These are phyloP conservation scores for Colletotrichum echinochloae DNA, from an alignment of 2,329 filamentous ascomycete species.

Conservation along the genomic window DNA sequence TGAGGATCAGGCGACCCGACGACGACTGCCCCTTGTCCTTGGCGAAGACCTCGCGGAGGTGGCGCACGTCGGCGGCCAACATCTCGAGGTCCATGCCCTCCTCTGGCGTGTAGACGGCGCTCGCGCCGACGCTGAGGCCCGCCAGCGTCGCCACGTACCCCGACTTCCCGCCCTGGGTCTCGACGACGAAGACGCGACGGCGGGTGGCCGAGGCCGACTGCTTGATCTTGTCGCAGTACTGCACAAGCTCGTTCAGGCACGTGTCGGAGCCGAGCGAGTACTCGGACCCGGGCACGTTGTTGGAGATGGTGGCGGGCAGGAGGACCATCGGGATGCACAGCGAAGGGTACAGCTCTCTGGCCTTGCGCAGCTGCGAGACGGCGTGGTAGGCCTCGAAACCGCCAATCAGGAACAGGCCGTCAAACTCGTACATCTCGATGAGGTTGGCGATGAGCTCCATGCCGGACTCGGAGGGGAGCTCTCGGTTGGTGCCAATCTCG, in stretches of 20 bases:
- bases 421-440: conserved; percentile 88
- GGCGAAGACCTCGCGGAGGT: conserved; percentile 86
- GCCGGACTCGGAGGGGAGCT: conserved; percentile 86
- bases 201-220: conserved; percentile 95
- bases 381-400: conserved; percentile 98
- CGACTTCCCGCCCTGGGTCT: conserved; percentile 94
- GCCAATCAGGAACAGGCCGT: conserved; percentile 91
- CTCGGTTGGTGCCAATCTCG: conserved; percentile 97
- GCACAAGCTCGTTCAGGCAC: conserved; percentile 92
- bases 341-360: conserved; percentile 80
- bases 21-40: conserved; percentile 89
- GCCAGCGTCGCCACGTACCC: conserved; percentile 94
- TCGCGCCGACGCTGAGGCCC: conserved; percentile 90
- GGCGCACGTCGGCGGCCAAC: conserved; percentile 89
- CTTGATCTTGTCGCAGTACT: conserved; percentile 97
- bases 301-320: conserved; percentile 96
- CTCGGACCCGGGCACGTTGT: conserved; percentile 98
- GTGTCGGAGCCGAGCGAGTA: conserved; percentile 98
- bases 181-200: conserved; percentile 95
- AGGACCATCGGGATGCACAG: conserved; percentile 94
- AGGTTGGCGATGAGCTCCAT: conserved; percentile 85
- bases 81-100: conserved; percentile 95
- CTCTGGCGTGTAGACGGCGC: conserved; percentile 96
- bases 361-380: conserved; percentile 86
- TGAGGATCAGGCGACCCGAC: conserved; percentile 93